Percentiles rank a stretch among this genome's conserved stretches.
phyloP scores from a whole-genome alignment of 106 monocot species.

The Narthecium ossifragum region DNA sequence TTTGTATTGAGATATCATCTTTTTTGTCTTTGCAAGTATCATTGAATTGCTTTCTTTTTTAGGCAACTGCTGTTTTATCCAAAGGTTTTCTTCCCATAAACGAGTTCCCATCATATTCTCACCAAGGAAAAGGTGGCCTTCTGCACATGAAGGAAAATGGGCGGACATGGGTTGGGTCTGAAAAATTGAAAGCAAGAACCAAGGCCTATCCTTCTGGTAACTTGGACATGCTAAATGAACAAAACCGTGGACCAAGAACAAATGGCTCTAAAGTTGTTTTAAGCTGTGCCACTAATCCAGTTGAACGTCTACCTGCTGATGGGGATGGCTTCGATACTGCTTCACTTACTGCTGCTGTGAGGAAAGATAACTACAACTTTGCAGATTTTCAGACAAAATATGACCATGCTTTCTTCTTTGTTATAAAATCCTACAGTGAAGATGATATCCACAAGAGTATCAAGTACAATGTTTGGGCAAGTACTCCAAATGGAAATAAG shows the following conservation, averaged over 20 bases:
- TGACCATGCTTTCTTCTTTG: conserved; percentile 53
- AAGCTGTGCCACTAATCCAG: not conserved
- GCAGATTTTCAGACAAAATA: conserved; percentile 58
- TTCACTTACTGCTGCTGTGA: conserved; percentile 9
- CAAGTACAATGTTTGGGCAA: conserved; percentile 71
- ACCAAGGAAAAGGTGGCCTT: conserved; percentile 20
- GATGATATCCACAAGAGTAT: conserved; percentile 76
- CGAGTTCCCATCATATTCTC: conserved; percentile 28
- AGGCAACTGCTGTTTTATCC: conserved; percentile 11
- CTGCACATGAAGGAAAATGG: conserved; percentile 30
- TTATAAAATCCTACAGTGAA: conserved; percentile 71
- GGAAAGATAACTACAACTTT: conserved; percentile 59
- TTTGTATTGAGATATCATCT: not conserved
- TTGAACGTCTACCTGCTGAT: conserved; percentile 4
- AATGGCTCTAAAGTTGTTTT: conserved; percentile 12
- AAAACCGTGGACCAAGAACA: conserved; percentile 53
- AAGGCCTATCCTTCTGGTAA: conserved; percentile 25
- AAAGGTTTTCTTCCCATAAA: conserved; percentile 29
- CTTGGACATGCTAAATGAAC: conserved; percentile 42
- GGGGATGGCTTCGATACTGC: conserved; percentile 4
- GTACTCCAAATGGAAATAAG: conserved; percentile 64
- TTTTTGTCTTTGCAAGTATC: too few relatives aligned
- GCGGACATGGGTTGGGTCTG: conserved; percentile 19
- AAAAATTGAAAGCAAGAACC: conserved; percentile 29
- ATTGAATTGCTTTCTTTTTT: not conserved